Evolutionary conservation across 495 filamentous ascomycete species (phyloP), one percentile per base, ranked within the genome.

Genomic region (Penicillium turbatum): DNA sequence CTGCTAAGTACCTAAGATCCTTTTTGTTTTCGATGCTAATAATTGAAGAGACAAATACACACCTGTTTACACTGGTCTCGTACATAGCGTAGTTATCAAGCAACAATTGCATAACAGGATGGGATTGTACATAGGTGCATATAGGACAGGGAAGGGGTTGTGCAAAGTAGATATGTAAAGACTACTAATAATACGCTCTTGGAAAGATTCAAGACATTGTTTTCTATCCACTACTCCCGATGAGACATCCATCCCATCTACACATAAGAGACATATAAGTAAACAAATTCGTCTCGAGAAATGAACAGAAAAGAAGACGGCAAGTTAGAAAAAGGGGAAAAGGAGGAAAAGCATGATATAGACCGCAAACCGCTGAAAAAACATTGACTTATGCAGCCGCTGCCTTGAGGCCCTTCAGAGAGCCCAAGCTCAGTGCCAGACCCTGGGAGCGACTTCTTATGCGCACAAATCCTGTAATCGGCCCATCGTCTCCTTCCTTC

Each of bases 401-500:
- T 21, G 72, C 78, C 62, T 92, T 93, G 57, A 99, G 75, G 4
- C 95, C 95, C 75, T 99, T 99, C 63, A 99, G 78, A 36, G 88
- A 92, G 15, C 95, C 95, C 52, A 99, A 76, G 69, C 92, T 96
- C 54, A 99, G 75, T 3, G 95, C 95, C 52, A 99, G 79, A 44
- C 93, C 95, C 75, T 99, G 95, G 5, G 90, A 96, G 61, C 95
- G 87, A 78, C 91, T 96, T 72, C 95, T 85, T 79, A 99, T 99
- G 61, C 95, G 87, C 48, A 99, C 89, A 69, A 99, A 99, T n/a
- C 95, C 95, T 26, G 93, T 97, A 55, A 99, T 87, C 6, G 91
- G 91, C 26, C 95, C 93, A 65, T 95, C 86, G 10, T 96, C 91
- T 45, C 90, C 91, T 69, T 97, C 90, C 74, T 96, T 93, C 67